These are phyloP conservation scores for Bocquillonia castaneifolia DNA, from an alignment of 441 rosid species.

Conservation along the genomic window DNA sequence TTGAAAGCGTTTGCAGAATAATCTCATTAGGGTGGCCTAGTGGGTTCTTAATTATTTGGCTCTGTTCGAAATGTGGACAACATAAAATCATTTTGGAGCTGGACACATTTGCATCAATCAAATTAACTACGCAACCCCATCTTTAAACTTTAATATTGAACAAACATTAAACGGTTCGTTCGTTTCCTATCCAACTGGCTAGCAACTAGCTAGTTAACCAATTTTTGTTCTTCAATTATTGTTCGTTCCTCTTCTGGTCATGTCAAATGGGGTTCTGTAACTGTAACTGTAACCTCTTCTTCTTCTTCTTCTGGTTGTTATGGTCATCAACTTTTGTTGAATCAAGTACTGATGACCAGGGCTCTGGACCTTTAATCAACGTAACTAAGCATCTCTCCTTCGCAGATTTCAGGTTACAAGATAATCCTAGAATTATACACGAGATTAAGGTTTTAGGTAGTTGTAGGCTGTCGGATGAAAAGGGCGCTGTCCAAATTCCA, in stretches of 20 bases:
- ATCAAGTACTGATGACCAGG: background rate
- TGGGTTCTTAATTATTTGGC: too few relatives aligned
- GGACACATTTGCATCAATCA: too few relatives aligned
- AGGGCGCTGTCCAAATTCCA: constrained; percentile 37
- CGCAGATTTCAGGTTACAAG: constrained; percentile 34
- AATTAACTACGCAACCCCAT: too few relatives aligned
- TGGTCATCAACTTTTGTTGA: background rate
- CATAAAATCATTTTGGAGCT: too few relatives aligned
- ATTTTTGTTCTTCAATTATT: background rate
- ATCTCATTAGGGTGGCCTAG: too few relatives aligned
- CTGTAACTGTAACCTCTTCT: background rate
- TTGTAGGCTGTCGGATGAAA: constrained; percentile 31
- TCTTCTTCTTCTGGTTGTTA: background rate
- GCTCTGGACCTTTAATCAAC: constrained; percentile 25
- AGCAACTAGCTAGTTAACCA: background rate
- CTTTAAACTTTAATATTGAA: too few relatives aligned
- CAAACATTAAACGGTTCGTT: background rate
- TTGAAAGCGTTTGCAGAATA: too few relatives aligned
- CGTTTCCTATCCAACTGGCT: too few relatives aligned
- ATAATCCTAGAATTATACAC: constrained; percentile 22
- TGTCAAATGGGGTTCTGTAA: background rate
- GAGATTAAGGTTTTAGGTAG: constrained; percentile 41
- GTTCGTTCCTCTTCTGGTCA: background rate
- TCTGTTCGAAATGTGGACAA: too few relatives aligned
- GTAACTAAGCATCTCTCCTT: constrained; percentile 38